Evolutionary conservation across 139 green algal species (phyloP).

Genomic region (Deuterostichococcus epilithicus): DNA sequence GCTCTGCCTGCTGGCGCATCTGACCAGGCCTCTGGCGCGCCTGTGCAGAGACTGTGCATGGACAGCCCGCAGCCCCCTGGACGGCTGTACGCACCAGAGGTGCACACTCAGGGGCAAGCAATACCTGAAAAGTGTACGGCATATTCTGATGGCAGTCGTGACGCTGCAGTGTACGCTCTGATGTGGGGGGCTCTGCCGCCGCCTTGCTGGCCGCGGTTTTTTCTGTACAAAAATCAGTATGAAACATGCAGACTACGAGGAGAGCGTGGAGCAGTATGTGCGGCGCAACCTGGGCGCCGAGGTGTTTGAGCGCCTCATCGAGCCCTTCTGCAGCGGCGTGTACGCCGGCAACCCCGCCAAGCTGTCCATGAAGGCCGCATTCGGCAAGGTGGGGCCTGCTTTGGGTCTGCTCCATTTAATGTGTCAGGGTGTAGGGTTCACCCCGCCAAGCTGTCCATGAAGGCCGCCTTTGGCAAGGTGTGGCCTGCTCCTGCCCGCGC

Average conservation of each 20-base stretch:
- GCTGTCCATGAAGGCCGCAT: conserved; percentile 96
- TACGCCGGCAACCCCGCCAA: conserved; percentile 96
- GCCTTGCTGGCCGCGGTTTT: background rate
- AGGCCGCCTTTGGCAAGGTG: background rate
- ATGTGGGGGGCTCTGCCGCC: background rate
- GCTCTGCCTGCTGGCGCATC: too few species aligned
- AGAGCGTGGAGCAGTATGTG: conserved; percentile 96
- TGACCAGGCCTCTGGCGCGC: too few species aligned
- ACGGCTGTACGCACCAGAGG: too few species aligned
- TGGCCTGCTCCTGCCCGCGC: too few species aligned
- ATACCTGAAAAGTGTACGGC: too few species aligned
- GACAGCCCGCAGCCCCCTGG: too few species aligned
- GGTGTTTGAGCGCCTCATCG: conserved; percentile 94
- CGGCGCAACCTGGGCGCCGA: conserved; percentile 92
- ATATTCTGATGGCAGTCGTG: too few species aligned
- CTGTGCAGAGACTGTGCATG: too few species aligned
- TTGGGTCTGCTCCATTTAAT: background rate
- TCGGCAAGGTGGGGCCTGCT: conserved; percentile 67
- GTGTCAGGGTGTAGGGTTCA: too few species aligned
- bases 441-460: background rate
- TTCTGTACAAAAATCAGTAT: background rate
- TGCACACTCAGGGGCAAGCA: too few species aligned
- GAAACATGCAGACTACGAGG: conserved; percentile 63
- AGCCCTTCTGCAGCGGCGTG: conserved; percentile 98
- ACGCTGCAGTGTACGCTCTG: too few species aligned